Conservation (phyloP, 306 rosid species). For the Urtica urens region DNA sequence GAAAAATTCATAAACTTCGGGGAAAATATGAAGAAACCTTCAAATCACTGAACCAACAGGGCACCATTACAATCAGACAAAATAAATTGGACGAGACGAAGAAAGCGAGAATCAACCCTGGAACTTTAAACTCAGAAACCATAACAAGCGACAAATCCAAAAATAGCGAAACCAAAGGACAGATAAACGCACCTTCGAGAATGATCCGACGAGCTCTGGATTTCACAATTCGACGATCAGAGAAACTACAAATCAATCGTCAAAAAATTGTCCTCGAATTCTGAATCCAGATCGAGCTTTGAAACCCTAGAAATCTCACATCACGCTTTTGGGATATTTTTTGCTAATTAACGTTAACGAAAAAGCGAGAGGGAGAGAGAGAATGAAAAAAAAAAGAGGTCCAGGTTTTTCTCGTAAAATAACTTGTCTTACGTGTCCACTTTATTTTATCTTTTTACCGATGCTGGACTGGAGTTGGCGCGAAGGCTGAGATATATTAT, state of each 20-base stretch:
- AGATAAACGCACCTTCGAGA: constrained; percentile 27
- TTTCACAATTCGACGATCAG: constrained; percentile 6
- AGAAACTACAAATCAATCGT: neutral
- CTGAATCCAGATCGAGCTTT: constrained; percentile 14
- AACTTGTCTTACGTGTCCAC: neutral
- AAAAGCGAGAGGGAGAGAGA: neutral
- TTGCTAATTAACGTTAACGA: neutral
- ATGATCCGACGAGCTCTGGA: constrained; percentile 18
- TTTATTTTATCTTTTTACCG: neutral
- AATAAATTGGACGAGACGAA: too few species aligned
- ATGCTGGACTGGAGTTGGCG: neutral
- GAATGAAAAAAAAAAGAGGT: neutral
- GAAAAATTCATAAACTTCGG: too few species aligned
- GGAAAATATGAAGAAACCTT: too few species aligned
- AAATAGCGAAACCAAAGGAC: neutral
- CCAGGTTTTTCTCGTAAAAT: too few species aligned
- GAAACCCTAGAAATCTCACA: constrained; percentile 55
- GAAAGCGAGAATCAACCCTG: too few species aligned
- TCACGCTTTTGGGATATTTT: constrained; percentile 24
- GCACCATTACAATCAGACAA: too few species aligned
- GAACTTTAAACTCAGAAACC: too few species aligned
- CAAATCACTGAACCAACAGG: too few species aligned
- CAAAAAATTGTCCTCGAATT: constrained; percentile 4
- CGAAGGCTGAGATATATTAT: neutral
- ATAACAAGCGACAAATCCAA: too few species aligned